Conservation (phyloP, 2,329 filamentous ascomycete species). For the Cucurbitaria berberidis region DNA sequence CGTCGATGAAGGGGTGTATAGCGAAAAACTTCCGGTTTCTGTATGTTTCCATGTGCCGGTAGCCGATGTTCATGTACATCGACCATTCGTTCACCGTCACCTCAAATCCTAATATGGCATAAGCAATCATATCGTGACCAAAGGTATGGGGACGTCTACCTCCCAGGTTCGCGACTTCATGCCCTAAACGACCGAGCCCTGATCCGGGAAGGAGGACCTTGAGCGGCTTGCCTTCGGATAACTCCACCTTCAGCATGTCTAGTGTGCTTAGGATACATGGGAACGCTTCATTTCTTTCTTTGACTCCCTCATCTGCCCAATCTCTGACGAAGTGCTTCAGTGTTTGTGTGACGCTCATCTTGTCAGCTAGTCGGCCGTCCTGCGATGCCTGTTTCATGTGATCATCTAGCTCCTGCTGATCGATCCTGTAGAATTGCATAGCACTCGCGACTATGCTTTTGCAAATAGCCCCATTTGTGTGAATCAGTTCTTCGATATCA, state of each 20-base stretch:
- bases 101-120: constrained; percentile 50
- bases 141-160: constrained; percentile 32
- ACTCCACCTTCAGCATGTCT: not conserved
- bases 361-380: constrained; percentile 49
- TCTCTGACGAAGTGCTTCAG: constrained; percentile 65
- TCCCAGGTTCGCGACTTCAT: constrained; percentile 56
- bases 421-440: constrained; percentile 56
- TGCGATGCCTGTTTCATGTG: constrained; percentile 51
- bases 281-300: constrained; percentile 54
- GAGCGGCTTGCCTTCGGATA: constrained; percentile 13
- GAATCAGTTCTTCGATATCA: constrained; percentile 52
- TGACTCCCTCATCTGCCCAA: constrained; percentile 58
- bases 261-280: constrained; percentile 43
- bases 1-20: constrained; percentile 61
- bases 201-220: constrained; percentile 60
- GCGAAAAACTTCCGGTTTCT: constrained; percentile 28
- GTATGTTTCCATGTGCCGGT: constrained; percentile 56
- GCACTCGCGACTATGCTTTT: constrained; percentile 55
- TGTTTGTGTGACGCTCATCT: constrained; percentile 58
- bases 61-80: constrained; percentile 63
- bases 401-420: constrained; percentile 53
- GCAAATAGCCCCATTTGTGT: constrained; percentile 56
- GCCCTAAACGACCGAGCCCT: constrained; percentile 60
- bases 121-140: not conserved
- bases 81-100: constrained; percentile 66